Evolutionary conservation across 805 yeast genomes (phyloP).

Genomic region (Lachancea kluyveri): DNA sequence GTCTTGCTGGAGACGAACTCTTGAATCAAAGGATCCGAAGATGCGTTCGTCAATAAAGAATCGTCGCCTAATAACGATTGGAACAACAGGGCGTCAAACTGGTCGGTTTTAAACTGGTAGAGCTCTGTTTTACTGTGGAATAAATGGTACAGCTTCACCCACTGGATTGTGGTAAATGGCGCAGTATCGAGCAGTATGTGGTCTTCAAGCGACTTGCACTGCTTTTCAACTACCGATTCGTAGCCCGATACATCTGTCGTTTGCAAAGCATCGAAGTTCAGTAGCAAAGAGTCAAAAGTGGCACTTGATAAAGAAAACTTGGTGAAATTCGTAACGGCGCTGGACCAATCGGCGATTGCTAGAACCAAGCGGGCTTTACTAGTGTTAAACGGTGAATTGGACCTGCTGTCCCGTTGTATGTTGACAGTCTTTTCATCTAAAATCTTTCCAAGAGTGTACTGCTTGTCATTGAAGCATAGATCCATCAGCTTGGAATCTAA

Average conservation of each 20-base stretch:
- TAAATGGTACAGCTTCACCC: constrained; percentile 18
- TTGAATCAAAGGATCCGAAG: constrained; percentile 1
- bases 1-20: constrained; percentile 10
- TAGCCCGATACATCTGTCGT: constrained; percentile 2
- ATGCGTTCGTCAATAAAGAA: constrained; percentile 2
- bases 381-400: too few species aligned
- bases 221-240: constrained; percentile 8
- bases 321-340: constrained; percentile 18
- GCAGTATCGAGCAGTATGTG: constrained; percentile 9
- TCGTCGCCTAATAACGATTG: too few species aligned
- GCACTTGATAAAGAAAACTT: constrained; percentile 11
- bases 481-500: constrained; percentile 22
- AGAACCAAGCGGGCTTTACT: constrained; percentile 7
- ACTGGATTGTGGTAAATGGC: constrained; percentile 14
- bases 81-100: constrained; percentile 1
- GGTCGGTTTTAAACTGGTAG: constrained; percentile 3
- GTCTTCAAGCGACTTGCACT: constrained; percentile 11
- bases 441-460: constrained; percentile 17
- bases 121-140: constrained; percentile 4
- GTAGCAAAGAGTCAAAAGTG: constrained; percentile 15
- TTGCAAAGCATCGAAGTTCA: constrained; percentile 11
- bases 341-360: constrained; percentile 21
- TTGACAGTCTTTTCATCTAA: too few species aligned
- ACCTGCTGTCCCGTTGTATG: too few species aligned
- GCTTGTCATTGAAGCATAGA: constrained; percentile 27